Conservation (phyloP, 2,329 filamentous ascomycete genomes). For the Fusarium penzigii region DNA sequence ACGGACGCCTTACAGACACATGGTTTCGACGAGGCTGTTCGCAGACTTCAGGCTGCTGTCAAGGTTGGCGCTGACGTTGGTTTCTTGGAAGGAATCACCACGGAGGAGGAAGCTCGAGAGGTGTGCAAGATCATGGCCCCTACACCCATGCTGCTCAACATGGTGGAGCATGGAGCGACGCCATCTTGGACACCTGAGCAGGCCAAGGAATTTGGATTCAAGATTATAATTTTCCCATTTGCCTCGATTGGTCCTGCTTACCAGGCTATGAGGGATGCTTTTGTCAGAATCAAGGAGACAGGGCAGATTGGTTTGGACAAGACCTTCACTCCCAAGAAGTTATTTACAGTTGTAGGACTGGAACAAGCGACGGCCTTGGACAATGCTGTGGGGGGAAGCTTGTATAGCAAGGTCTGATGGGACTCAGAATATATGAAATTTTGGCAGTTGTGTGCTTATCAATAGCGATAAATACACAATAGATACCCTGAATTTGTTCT, state of each 20-base stretch:
- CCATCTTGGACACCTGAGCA: conserved; percentile 54
- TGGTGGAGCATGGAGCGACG: conserved; percentile 57
- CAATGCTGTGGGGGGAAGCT: conserved; percentile 9
- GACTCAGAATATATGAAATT: no score
- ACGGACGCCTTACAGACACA: conserved; percentile 60
- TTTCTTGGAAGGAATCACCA: conserved; percentile 60
- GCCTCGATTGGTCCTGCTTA: conserved; percentile 50
- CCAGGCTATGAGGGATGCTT: conserved; percentile 40
- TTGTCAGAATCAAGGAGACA: conserved; percentile 38
- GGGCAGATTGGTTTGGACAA: conserved; percentile 39
- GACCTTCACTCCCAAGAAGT: conserved; percentile 45
- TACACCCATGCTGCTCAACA: conserved; percentile 56
- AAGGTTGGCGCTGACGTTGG: conserved; percentile 59
- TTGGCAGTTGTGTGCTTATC: no score
- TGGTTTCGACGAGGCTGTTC: conserved; percentile 58
- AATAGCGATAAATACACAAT: no score
- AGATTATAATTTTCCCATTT: conserved; percentile 59
- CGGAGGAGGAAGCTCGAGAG: conserved; percentile 48
- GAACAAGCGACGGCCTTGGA: conserved; percentile 51
- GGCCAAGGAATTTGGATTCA: conserved; percentile 57
- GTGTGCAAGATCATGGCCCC: conserved; percentile 49
- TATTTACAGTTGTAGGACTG: conserved; percentile 54
- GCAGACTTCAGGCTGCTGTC: conserved; percentile 50
- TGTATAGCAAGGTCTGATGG: conserved; percentile 1
- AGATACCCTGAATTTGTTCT: no score